Conservation (phyloP, 768 basidiomycete genomes). For the Mycena venus region DNA sequence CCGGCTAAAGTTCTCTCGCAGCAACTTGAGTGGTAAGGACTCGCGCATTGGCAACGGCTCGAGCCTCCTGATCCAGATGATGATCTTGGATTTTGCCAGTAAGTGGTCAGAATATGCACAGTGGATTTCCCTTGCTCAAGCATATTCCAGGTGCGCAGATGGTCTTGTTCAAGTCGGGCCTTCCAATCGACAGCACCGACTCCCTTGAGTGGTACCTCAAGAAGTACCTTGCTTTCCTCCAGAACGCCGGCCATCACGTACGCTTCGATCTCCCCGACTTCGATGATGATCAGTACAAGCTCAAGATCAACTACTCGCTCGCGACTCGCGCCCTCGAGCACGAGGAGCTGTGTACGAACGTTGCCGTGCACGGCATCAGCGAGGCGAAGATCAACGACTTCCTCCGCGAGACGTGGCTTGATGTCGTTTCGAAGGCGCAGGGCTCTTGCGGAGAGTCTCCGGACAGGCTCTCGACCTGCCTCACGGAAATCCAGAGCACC, state of each 20-base stretch:
- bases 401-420: constrained; percentile 1
- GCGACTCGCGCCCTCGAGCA: constrained; percentile 19
- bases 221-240: constrained; percentile 37
- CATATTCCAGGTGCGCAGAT: constrained; percentile 18
- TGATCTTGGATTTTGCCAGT: constrained; percentile 24
- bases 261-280: constrained; percentile 41
- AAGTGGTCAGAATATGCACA: background rate
- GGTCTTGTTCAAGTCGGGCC: background rate
- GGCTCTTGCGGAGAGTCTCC: constrained; percentile 23
- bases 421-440: background rate
- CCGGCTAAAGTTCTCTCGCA: constrained; percentile 21
- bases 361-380: constrained; percentile 25
- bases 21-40: constrained; percentile 8
- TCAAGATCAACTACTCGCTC: constrained; percentile 38
- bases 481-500: constrained; percentile 30
- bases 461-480: constrained; percentile 23
- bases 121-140: background rate
- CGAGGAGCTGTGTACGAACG: constrained; percentile 18
- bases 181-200: constrained; percentile 4
- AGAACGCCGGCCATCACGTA: constrained; percentile 38
- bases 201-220: constrained; percentile 32
- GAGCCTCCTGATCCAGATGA: constrained; percentile 15
- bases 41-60: constrained; percentile 14
- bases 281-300: constrained; percentile 28
- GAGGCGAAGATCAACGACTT: constrained; percentile 32